phyloP scores from a whole-genome alignment of 1,139 yeast genomes.

The Suhomyces kunorum region DNA sequence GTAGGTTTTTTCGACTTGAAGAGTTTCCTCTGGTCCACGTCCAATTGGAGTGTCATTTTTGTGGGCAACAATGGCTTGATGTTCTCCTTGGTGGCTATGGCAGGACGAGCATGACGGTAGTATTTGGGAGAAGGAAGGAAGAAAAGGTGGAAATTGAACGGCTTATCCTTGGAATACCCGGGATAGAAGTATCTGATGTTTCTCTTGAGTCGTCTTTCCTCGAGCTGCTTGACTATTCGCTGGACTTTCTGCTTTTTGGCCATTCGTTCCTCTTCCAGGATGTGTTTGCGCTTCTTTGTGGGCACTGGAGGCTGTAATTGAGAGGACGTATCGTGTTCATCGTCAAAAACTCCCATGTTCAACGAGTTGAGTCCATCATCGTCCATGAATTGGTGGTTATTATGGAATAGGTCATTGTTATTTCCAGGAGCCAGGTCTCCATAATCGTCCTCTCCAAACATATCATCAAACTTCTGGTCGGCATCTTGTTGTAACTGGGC shows the following conservation, averaged over 20 bases:
- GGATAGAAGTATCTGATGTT: conserved; percentile 60
- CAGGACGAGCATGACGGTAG: conserved; percentile 55
- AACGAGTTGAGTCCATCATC: conserved; percentile 46
- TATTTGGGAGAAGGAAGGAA: conserved; percentile 65
- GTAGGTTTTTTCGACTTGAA: conserved; percentile 33
- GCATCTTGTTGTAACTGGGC: conserved; percentile 30
- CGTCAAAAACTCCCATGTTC: conserved; percentile 40
- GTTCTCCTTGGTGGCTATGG: conserved; percentile 37
- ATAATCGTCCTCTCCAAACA: conserved; percentile 44
- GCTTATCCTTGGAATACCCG: conserved; percentile 53
- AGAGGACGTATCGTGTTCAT: conserved; percentile 18
- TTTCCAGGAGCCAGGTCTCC: conserved; percentile 14
- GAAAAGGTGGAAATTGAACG: conserved; percentile 65
- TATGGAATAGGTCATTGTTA: conserved; percentile 19
- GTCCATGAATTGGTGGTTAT: conserved; percentile 33
- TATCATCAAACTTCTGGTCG: conserved; percentile 47
- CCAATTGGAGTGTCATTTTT: conserved; percentile 50
- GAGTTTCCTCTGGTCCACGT: conserved; percentile 45
- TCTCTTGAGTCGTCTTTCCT: conserved; percentile 34
- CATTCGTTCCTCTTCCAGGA: conserved; percentile 22
- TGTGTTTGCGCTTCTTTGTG: conserved; percentile 22
- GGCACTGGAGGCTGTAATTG: conserved; percentile 14
- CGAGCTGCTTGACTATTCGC: conserved; percentile 34
- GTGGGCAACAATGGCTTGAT: conserved; percentile 64
- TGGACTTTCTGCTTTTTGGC: conserved; percentile 29